Conservation (phyloP, 2,329 filamentous ascomycete genomes). For the Berkeleyomyces basicola region DNA sequence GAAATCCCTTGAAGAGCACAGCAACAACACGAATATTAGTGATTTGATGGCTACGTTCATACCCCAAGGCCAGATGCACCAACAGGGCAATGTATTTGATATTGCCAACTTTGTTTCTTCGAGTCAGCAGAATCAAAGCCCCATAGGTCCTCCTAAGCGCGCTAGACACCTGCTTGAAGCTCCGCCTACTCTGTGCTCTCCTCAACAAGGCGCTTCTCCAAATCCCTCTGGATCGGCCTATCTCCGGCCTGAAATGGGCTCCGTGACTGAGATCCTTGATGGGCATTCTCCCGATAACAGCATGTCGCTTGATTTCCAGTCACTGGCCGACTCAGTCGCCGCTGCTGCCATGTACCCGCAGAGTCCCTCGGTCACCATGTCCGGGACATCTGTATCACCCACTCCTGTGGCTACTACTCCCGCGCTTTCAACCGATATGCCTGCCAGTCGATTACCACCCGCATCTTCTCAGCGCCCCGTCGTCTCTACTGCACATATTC, state of each 20-base stretch:
- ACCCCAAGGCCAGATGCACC: constrained; percentile 33
- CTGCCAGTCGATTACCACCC: background rate
- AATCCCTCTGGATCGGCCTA: constrained; percentile 19
- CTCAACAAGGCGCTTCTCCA: constrained; percentile 17
- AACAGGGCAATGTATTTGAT: constrained; percentile 40
- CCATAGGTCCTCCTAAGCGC: constrained; percentile 32
- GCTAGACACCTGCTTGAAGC: constrained; percentile 37
- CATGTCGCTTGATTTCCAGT: background rate
- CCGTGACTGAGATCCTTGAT: constrained; percentile 46
- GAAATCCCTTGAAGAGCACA: constrained; percentile 71
- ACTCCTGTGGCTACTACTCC: constrained; percentile 17
- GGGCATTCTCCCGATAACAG: constrained; percentile 26
- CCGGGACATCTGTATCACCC: constrained; percentile 16
- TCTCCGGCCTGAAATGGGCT: constrained; percentile 32
- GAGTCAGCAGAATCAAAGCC: constrained; percentile 24
- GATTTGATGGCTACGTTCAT: constrained; percentile 71
- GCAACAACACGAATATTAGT: constrained; percentile 53
- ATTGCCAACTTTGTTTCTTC: constrained; percentile 39
- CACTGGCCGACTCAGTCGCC: background rate
- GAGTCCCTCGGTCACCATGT: constrained; percentile 15
- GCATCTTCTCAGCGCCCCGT: constrained; percentile 9
- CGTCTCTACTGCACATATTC: constrained; percentile 17
- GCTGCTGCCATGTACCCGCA: background rate
- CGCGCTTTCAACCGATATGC: background rate
- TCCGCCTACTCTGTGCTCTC: constrained; percentile 21